Percentiles rank a stretch among this genome's conserved stretches.
phyloP scores from a whole-genome alignment of 208 protist species.

The Crithidia brevicula region DNA sequence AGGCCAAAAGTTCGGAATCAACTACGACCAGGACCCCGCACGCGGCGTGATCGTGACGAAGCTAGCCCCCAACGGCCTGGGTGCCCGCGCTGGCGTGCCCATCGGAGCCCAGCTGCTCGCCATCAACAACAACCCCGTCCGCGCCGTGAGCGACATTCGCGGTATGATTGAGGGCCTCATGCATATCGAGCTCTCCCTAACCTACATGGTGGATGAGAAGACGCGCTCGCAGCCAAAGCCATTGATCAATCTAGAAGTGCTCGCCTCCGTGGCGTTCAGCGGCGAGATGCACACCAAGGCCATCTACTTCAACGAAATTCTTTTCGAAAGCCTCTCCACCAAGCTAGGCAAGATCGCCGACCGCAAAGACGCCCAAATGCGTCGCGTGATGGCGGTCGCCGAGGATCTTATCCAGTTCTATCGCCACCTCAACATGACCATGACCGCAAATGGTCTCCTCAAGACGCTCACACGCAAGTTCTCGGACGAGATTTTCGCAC shows the following conservation, averaged over 20 bases:
- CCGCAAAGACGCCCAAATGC: slow-evolving; percentile 53
- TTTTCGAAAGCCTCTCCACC: slow-evolving; percentile 71
- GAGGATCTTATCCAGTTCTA: slow-evolving; percentile 90
- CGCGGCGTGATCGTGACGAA: slow-evolving; percentile 85
- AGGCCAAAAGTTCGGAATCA: slow-evolving; percentile 88
- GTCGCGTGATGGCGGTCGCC: slow-evolving; percentile 53
- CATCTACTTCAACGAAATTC: slow-evolving; percentile 90
- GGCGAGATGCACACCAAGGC: slow-evolving; percentile 88
- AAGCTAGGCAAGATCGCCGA: slow-evolving; percentile 36
- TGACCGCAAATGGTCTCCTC: slow-evolving; percentile 84
- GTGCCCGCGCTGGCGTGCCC: slow-evolving; percentile 68
- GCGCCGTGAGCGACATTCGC: slow-evolving; percentile 78
- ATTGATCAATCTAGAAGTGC: slow-evolving; percentile 76
- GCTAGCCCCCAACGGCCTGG: slow-evolving; percentile 74
- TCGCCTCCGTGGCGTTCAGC: slow-evolving; percentile 74
- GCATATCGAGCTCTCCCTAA: slow-evolving; percentile 68
- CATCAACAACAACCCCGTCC: slow-evolving; percentile 72
- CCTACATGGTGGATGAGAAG: slow-evolving; percentile 63
- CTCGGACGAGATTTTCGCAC: slow-evolving; percentile 72
- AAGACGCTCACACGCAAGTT: slow-evolving; percentile 81
- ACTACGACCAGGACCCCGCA: slow-evolving; percentile 81
- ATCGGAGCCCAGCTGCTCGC: slow-evolving; percentile 71
- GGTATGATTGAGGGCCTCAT: slow-evolving; percentile 74
- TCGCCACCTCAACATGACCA: slow-evolving; percentile 82
- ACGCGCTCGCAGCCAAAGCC: slow-evolving; percentile 40